Evolutionary conservation across 257 asterid species (phyloP).

Genomic region (Lycium ferocissimum): DNA sequence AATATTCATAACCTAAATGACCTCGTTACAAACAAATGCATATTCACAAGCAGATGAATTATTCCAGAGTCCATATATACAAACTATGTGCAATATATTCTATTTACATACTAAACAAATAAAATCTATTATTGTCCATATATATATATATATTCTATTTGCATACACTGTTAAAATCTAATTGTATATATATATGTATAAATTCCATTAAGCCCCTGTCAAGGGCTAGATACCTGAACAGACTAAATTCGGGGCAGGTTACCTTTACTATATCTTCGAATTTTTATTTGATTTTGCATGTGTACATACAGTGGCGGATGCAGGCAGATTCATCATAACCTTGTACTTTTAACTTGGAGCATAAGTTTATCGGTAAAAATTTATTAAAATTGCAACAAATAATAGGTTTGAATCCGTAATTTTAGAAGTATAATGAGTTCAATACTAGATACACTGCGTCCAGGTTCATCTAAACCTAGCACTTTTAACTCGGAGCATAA

Average conservation of each 20-base stretch:
- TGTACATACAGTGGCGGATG: too few relatives aligned
- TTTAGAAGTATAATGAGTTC: not conserved
- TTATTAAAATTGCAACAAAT: not conserved
- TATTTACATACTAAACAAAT: too few relatives aligned
- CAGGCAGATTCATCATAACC: not conserved
- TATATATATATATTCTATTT: not conserved
- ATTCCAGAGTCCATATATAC: not conserved
- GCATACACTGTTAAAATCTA: not conserved
- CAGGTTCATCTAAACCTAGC: not conserved
- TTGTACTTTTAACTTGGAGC: not conserved
- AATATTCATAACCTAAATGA: not conserved
- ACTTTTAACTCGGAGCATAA: too few relatives aligned
- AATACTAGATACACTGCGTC: too few relatives aligned
- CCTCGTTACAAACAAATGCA: not conserved
- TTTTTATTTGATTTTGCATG: not conserved
- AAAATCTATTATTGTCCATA: too few relatives aligned
- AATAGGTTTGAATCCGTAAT: not conserved
- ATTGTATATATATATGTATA: not conserved
- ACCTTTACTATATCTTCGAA: not conserved
- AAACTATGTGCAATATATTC: not conserved
- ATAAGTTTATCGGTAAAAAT: not conserved
- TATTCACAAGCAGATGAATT: not conserved
- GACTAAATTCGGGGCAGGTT: not conserved
- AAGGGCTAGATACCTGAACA: not conserved
- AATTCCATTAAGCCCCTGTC: not conserved